Conservation (phyloP, 331 rosid species). For the Malus hybrid region DNA sequence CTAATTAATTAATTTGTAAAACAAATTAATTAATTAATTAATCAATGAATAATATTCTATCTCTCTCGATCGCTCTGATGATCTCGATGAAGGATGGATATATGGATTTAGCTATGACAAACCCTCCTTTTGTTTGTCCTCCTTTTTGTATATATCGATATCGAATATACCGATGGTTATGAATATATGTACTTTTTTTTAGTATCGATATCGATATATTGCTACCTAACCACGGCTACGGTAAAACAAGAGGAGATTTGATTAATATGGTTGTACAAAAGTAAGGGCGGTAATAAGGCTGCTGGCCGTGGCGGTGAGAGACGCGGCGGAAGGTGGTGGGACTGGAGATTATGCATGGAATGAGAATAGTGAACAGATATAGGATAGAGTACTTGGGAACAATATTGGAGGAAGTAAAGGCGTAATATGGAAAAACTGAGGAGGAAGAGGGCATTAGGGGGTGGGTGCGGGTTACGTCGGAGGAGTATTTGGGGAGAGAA, state of each 20-base stretch:
- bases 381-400: background rate
- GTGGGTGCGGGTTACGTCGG: background rate
- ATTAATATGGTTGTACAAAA: background rate
- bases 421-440: background rate
- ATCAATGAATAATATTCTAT: background rate
- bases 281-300: conserved; percentile 15
- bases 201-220: background rate
- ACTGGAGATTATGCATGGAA: conserved; percentile 49
- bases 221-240: background rate
- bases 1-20: background rate
- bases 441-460: background rate
- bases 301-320: conserved; percentile 28
- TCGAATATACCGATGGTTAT: background rate
- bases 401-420: background rate
- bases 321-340: conserved; percentile 30
- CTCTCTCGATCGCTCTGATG: background rate
- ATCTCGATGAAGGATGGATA: background rate
- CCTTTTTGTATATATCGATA: background rate
- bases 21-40: background rate
- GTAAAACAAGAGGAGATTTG: background rate
- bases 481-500: background rate
- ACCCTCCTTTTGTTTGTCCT: background rate
- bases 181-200: background rate
- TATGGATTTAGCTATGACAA: background rate
- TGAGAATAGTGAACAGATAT: background rate